Percentiles rank a stretch among this genome's conserved stretches.
phyloP scores from a whole-genome alignment of 1,139 yeast genomes.

The Taiozyma sp. region DNA sequence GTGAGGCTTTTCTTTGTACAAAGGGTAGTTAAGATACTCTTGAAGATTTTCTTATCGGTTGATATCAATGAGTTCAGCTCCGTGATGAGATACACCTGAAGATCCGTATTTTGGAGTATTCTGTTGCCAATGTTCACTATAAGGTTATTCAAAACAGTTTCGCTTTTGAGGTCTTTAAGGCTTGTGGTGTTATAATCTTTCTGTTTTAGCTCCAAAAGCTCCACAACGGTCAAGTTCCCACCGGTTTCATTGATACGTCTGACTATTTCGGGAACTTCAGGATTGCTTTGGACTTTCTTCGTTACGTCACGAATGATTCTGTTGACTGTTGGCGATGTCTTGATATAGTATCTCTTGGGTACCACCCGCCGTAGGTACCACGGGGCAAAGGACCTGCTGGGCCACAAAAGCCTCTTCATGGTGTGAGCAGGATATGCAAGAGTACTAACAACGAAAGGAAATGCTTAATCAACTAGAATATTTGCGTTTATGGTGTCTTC shows the following conservation, averaged over 20 bases:
- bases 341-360: neutral
- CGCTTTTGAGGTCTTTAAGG: neutral
- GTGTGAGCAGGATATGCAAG: neutral
- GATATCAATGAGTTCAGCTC: conserved; percentile 1
- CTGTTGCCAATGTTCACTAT: neutral
- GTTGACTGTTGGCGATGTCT: neutral
- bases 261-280: neutral
- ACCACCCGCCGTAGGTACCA: neutral
- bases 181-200: neutral
- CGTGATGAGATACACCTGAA: conserved; percentile 4
- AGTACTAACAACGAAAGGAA: neutral
- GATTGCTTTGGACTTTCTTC: neutral
- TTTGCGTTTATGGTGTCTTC: neutral
- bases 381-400: neutral
- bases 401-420: neutral
- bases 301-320: neutral
- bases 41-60: neutral
- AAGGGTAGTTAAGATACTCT: neutral
- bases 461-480: neutral
- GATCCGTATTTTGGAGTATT: neutral
- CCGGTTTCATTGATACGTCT: conserved; percentile 6
- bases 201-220: conserved; percentile 4
- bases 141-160: conserved; percentile 4
- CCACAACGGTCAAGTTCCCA: conserved; percentile 7
- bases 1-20: neutral